Percentiles rank a stretch among this genome's conserved stretches.
Conservation (phyloP, 2,329 filamentous ascomycete genomes). For the Huntiella decipiens region DNA sequence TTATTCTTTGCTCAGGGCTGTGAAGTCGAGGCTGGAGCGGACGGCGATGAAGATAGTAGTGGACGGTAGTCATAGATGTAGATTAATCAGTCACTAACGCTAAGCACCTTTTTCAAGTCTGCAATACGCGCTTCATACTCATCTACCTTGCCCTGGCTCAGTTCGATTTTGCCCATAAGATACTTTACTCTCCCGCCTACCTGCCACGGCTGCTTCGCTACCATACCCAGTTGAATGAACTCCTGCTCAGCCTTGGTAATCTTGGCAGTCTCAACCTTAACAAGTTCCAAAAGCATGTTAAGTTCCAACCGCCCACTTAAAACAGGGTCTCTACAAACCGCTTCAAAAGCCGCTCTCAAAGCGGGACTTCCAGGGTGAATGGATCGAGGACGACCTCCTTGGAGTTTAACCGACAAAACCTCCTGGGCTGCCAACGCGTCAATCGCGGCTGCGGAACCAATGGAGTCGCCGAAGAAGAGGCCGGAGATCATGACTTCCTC, state of each 20-base stretch:
- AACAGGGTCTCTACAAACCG: slow-evolving; percentile 51
- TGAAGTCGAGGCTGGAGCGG: slow-evolving; percentile 37
- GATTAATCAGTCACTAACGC: neutral
- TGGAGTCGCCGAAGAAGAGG: slow-evolving; percentile 40
- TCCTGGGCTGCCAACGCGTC: slow-evolving; percentile 70
- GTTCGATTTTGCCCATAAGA: slow-evolving; percentile 52
- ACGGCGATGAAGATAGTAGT: slow-evolving; percentile 12
- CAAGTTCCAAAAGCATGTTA: slow-evolving; percentile 46
- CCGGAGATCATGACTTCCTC: slow-evolving; percentile 67
- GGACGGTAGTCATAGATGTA: neutral
- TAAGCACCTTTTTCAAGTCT: slow-evolving; percentile 41
- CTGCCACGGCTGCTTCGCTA: slow-evolving; percentile 55
- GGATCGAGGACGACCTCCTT: slow-evolving; percentile 56
- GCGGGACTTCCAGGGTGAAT: slow-evolving; percentile 74
- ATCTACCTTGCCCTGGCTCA: slow-evolving; percentile 57
- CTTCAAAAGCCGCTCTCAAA: slow-evolving; percentile 64
- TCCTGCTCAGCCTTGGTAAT: slow-evolving; percentile 70
- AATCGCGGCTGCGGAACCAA: slow-evolving; percentile 36
- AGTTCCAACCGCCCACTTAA: slow-evolving; percentile 57
- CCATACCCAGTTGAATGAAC: slow-evolving; percentile 45
- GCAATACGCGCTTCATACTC: slow-evolving; percentile 55
- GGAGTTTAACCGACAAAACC: slow-evolving; percentile 56
- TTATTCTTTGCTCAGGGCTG: slow-evolving; percentile 89
- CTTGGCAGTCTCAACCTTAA: slow-evolving; percentile 50
- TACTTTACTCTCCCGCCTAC: slow-evolving; percentile 48